Percentiles rank a stretch among this genome's conserved stretches.
These are phyloP conservation scores for Trametes maxima DNA, from an alignment of 768 basidiomycete species.

Conservation along the genomic window DNA sequence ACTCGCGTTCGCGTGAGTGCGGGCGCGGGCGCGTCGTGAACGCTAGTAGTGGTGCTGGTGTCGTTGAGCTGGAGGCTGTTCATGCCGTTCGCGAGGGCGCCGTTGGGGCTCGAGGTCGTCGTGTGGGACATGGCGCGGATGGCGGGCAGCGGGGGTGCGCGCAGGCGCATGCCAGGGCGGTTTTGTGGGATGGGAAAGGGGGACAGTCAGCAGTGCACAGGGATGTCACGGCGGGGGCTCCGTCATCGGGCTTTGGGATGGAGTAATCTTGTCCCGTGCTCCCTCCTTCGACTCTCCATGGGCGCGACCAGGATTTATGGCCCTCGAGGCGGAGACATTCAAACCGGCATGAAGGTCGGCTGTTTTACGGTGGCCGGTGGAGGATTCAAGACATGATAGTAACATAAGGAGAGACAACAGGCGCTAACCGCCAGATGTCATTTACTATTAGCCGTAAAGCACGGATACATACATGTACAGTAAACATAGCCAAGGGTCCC, in stretches of 20 bases:
- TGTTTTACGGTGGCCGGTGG: no score
- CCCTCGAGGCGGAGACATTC: no score
- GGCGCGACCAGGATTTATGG: no score
- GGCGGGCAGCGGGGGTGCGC: neutral
- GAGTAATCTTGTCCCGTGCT: constrained; percentile 3
- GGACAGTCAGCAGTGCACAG: neutral
- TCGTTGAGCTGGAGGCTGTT: neutral
- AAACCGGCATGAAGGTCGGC: no score
- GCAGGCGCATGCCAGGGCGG: neutral
- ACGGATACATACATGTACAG: no score
- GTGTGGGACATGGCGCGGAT: constrained; percentile 2
- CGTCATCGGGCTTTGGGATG: neutral
- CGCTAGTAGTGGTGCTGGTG: neutral
- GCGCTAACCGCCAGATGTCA: no score
- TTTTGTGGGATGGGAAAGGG: neutral
- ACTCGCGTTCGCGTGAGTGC: constrained; percentile 20
- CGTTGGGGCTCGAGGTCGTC: neutral
- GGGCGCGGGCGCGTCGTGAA: neutral
- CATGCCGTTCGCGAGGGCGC: neutral
- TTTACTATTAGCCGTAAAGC: no score
- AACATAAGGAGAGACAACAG: no score
- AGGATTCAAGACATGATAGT: no score
- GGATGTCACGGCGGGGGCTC: neutral
- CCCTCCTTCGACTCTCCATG: neutral
- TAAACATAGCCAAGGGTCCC: neutral